phyloP scores from a whole-genome alignment of 768 basidiomycete genomes.

The Trametes elegans region DNA sequence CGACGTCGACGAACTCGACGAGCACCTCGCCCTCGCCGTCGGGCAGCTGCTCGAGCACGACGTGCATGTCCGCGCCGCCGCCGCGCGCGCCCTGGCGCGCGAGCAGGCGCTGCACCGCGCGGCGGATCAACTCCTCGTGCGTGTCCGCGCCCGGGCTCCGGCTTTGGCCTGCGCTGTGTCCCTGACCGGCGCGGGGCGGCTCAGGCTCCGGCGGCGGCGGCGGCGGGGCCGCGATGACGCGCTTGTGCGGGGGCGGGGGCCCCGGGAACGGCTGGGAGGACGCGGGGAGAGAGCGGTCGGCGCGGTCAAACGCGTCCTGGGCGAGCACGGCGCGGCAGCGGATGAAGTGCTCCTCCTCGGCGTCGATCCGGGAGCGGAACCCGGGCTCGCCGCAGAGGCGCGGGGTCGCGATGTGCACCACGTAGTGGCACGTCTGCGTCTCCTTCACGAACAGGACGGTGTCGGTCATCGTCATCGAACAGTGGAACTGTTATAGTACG shows the following conservation, averaged over 20 bases:
- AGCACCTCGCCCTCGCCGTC: conserved; percentile 27
- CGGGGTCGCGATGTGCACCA: conserved; percentile 92
- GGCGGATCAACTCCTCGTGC: conserved; percentile 16
- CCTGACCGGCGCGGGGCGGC: neutral
- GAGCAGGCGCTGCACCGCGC: conserved; percentile 25
- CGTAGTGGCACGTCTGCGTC: conserved; percentile 90
- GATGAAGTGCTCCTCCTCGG: conserved; percentile 64
- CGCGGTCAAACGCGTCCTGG: conserved; percentile 23
- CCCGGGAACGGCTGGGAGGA: conserved; percentile 56
- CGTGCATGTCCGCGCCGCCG: conserved; percentile 11
- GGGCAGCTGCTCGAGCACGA: conserved; percentile 20
- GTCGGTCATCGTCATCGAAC: conserved; percentile 92
- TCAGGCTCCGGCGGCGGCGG: neutral
- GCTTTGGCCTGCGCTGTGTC: neutral
- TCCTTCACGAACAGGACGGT: conserved; percentile 90
- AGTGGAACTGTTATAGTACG: conserved; percentile 73
- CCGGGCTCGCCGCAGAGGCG: conserved; percentile 91
- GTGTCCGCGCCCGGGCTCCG: neutral
- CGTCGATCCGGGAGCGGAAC: conserved; percentile 75
- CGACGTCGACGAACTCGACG: conserved; percentile 25
- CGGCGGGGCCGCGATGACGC: conserved; percentile 43
- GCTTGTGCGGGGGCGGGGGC: conserved; percentile 44
- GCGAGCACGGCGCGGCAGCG: conserved; percentile 76
- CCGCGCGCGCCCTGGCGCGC: conserved; percentile 14
- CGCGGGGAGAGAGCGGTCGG: conserved; percentile 39